Evolutionary conservation across 202 grass and related monocot genomes (phyloP).

Genomic region (Eragrostis tef): DNA sequence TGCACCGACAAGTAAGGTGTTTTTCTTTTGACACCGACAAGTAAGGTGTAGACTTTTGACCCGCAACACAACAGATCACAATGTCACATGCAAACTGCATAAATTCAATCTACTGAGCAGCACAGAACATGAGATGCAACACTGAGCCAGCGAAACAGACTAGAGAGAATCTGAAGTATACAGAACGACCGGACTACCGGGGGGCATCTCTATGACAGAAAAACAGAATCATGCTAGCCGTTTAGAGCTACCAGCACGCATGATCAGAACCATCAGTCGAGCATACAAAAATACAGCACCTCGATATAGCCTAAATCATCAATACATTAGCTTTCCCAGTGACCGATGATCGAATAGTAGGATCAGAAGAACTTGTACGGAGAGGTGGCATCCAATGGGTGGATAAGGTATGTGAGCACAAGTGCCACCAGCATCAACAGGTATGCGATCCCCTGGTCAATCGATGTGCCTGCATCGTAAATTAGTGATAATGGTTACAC

Average conservation of each 20-base stretch:
- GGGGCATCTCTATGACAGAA: background rate
- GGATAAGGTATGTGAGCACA: constrained; percentile 88
- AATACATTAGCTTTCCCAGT: constrained; percentile 2
- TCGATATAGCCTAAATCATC: constrained; percentile 31
- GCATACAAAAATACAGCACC: constrained; percentile 29
- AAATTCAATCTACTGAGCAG: background rate
- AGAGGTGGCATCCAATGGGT: constrained; percentile 72
- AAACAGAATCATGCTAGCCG: background rate
- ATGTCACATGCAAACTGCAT: background rate
- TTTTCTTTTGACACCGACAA: no score
- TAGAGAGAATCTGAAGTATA: background rate
- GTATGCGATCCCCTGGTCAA: constrained; percentile 88
- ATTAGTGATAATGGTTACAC: background rate
- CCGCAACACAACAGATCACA: background rate
- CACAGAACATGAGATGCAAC: background rate
- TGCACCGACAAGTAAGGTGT: no score
- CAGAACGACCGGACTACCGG: background rate
- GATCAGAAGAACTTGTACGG: constrained; percentile 71
- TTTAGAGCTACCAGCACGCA: constrained; percentile 27
- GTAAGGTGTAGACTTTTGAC: background rate
- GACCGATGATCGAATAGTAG: background rate
- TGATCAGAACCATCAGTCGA: constrained; percentile 21
- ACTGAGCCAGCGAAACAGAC: background rate
- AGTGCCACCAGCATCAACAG: constrained; percentile 80
- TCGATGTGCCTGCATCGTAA: constrained; percentile 59